Conservation (phyloP, 2,329 filamentous ascomycete species). For the Penicillium sp. region DNA sequence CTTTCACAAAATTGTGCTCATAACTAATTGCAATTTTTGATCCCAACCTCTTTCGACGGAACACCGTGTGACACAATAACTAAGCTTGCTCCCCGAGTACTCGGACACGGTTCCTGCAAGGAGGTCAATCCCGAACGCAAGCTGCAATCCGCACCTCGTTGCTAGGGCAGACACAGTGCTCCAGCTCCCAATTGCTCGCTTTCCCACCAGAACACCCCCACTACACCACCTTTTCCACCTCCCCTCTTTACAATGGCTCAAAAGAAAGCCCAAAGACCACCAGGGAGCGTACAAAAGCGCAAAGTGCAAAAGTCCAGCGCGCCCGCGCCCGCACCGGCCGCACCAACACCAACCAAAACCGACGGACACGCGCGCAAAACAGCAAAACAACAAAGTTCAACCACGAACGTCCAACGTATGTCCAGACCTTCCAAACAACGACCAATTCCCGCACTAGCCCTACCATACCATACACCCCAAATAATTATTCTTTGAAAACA, state of each 20-base stretch:
- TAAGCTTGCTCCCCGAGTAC: not conserved
- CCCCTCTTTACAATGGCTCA: constrained; percentile 26
- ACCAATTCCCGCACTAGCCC: not conserved
- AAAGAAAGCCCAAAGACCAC: constrained; percentile 25
- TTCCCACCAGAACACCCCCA: constrained; percentile 2
- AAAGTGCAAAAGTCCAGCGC: constrained; percentile 6
- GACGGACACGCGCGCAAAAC: constrained; percentile 23
- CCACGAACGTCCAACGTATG: constrained; percentile 42
- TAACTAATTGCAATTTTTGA: not conserved
- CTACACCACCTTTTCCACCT: not conserved
- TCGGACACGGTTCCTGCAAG: constrained; percentile 3
- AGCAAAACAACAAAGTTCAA: constrained; percentile 26
- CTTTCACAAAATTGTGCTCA: not conserved
- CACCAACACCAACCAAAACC: too few relatives aligned
- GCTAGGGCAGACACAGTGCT: constrained; percentile 3
- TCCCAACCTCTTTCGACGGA: not conserved
- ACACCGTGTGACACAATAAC: not conserved
- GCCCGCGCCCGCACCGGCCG: constrained; percentile 5
- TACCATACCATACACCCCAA: not conserved
- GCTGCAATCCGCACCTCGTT: not conserved
- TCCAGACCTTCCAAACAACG: not conserved
- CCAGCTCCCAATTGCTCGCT: constrained; percentile 11
- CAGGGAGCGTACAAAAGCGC: constrained; percentile 5
- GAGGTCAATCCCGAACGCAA: constrained; percentile 1
- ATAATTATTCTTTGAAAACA: not conserved